Base-by-base conservation (phyloP, 192 early-diverging fungal genomes). In the Backusella luteola region DNA sequence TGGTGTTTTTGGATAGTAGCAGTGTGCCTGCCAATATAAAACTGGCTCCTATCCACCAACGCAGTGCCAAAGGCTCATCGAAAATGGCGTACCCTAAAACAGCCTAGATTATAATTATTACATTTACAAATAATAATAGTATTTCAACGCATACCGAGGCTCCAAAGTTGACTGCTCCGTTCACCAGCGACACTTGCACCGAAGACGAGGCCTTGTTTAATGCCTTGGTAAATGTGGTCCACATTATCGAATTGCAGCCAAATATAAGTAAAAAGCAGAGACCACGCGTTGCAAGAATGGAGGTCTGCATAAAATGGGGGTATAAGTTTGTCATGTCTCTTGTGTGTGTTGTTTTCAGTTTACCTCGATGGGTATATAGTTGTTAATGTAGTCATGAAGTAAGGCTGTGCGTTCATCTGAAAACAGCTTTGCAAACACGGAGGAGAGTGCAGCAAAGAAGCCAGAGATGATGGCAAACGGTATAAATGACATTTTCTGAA, bases 21-120 rank as follows among this genome's bases (percentile, higher is more conserved):
- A 81, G 71, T 17, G 89, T 90, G 11, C 94, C 94, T 1, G 85
- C 52, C 6, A 95, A 74, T 46, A 97, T 94, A 35, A 95, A 85
- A 56, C 88, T 87, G 0, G 91, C 91, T 17, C 96, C 96, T 53
- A 87, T 78, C 95, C 95, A 97, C 96, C 96, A 97, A 76, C 89
- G 89, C 66, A 93, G 44, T 11, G 88, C 83, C 73, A 96, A 77
- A 0, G 83, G 83, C 59, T 97, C 95, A 53, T 87, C 86, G 81
- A 97, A 97, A 2, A 96, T 74, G 8, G 91, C 53, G 39, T 89
- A 83, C 38, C 95, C 94, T 8, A 92, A 77, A 21, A 93, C 73
- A 14, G 93, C 95, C 92, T 93, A 38, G 14, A 74, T 46, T 14
- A 74, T n/a, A n/a, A n/a, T n/a, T n/a, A n/a, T n/a, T n/a, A n/a